Percentiles rank a stretch among this genome's conserved stretches.
Conservation (phyloP, 2,329 filamentous ascomycete genomes). For the Alternaria alternata region DNA sequence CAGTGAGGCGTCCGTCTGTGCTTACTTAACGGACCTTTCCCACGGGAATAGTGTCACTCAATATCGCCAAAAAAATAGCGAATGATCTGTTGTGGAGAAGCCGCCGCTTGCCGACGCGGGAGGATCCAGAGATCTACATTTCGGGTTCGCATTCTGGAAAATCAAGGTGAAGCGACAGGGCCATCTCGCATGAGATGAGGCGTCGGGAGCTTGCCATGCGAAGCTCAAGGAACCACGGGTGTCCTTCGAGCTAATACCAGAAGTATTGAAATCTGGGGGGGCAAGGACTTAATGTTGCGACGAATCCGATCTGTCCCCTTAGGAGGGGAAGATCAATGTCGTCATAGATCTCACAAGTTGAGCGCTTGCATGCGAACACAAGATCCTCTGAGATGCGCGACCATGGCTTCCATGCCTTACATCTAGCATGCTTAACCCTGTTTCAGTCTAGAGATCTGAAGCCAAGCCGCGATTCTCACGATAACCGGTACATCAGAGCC, state of each 20-base stretch:
- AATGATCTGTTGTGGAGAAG: conserved; percentile 9
- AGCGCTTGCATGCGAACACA: conserved; percentile 7
- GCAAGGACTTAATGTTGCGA: background rate
- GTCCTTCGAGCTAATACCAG: background rate
- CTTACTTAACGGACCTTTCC: background rate
- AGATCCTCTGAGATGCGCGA: conserved; percentile 6
- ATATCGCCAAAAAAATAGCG: background rate
- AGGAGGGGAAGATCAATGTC: conserved; percentile 6
- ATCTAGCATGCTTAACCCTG: conserved; percentile 13
- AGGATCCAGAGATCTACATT: conserved; percentile 12
- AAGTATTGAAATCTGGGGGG: background rate
- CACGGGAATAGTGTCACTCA: background rate
- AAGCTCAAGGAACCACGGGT: background rate
- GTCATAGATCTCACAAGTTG: conserved; percentile 9
- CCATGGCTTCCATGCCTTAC: conserved; percentile 6
- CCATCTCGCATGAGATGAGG: background rate
- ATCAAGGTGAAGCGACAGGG: conserved; percentile 4
- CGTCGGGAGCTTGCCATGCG: background rate
- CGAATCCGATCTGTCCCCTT: background rate
- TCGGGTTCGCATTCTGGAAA: conserved; percentile 7
- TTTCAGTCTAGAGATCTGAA: background rate
- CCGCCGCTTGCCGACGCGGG: conserved; percentile 12
- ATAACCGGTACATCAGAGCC: conserved; percentile 8
- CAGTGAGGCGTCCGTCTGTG: background rate
- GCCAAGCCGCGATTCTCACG: conserved; percentile 9